Conservation (phyloP, 1,139 yeast species). For the Nadsonia commutata region DNA sequence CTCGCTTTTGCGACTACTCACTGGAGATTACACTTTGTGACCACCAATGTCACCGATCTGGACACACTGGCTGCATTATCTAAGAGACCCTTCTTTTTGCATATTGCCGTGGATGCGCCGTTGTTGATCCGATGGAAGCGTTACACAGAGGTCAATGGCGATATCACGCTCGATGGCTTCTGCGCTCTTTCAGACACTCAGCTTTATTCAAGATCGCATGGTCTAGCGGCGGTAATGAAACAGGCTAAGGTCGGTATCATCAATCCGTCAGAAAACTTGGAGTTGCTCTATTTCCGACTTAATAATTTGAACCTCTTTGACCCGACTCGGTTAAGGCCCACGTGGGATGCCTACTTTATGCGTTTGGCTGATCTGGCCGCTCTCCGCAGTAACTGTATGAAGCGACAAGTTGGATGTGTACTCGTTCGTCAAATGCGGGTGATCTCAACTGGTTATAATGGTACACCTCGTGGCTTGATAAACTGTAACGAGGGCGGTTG, state of each 20-base stretch:
- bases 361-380: slow-evolving; percentile 87
- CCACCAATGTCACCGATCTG: slow-evolving; percentile 35
- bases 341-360: slow-evolving; percentile 96
- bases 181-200: slow-evolving; percentile 32
- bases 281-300: slow-evolving; percentile 37
- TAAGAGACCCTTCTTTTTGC: slow-evolving; percentile 77
- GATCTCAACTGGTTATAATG: slow-evolving; percentile 92
- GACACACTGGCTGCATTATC: slow-evolving; percentile 35
- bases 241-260: slow-evolving; percentile 47
- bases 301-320: slow-evolving; percentile 41
- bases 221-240: slow-evolving; percentile 37
- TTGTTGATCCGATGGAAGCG: slow-evolving; percentile 38
- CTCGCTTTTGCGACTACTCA: slow-evolving; percentile 50
- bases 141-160: slow-evolving; percentile 13
- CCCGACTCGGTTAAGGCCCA: slow-evolving; percentile 61
- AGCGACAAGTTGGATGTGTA: slow-evolving; percentile 91
- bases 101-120: slow-evolving; percentile 70
- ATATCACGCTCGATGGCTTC: slow-evolving; percentile 23
- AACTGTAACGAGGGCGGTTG: slow-evolving; percentile 97
- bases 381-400: slow-evolving; percentile 87
- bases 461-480: slow-evolving; percentile 77
- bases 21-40: slow-evolving; percentile 55
- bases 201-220: slow-evolving; percentile 26
- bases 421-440: slow-evolving; percentile 76
- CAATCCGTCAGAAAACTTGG: slow-evolving; percentile 38